Conservation (phyloP, 495 filamentous ascomycete genomes). For the Letharia lupina region DNA sequence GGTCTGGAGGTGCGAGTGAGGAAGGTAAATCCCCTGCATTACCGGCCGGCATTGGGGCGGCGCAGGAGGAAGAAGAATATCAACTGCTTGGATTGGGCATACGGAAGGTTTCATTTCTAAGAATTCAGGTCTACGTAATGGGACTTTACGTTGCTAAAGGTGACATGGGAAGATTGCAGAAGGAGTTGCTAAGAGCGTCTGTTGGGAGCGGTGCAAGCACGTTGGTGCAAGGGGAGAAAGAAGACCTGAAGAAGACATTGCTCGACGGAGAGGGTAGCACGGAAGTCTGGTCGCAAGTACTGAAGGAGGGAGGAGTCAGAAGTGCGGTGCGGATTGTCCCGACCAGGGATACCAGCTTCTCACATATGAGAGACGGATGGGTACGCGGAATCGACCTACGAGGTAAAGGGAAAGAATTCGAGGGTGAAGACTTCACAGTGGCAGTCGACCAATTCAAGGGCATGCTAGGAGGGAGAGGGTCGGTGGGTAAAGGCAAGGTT, state of each 20-base stretch:
- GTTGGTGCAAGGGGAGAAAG: conserved; percentile 70
- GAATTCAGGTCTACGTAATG: conserved; percentile 91
- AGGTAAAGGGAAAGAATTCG: conserved; percentile 38
- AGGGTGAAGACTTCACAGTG: conserved; percentile 61
- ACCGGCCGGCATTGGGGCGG: conserved; percentile 34
- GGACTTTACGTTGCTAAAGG: conserved; percentile 78
- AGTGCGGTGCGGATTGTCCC: conserved; percentile 75
- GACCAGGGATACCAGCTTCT: conserved; percentile 80
- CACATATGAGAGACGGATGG: conserved; percentile 84
- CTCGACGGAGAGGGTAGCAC: conserved; percentile 61
- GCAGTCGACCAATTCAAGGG: conserved; percentile 67
- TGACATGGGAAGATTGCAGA: conserved; percentile 57
- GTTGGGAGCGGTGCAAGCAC: conserved; percentile 55
- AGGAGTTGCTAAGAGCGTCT: conserved; percentile 46
- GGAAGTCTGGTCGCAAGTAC: conserved; percentile 61
- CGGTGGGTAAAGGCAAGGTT: conserved; percentile 64
- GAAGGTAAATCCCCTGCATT: conserved; percentile 25
- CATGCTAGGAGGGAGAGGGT: conserved; percentile 62
- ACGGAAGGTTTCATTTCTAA: conserved; percentile 78
- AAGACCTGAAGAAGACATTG: conserved; percentile 55
- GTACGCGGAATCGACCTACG: conserved; percentile 71
- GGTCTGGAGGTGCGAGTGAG: conserved; percentile 27
- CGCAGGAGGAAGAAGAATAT: conserved; percentile 57
- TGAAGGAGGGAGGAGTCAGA: conserved; percentile 50
- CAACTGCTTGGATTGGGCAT: conserved; percentile 80